phyloP scores from a whole-genome alignment of 2,329 filamentous ascomycete species.

The Colletotrichum sp. region DNA sequence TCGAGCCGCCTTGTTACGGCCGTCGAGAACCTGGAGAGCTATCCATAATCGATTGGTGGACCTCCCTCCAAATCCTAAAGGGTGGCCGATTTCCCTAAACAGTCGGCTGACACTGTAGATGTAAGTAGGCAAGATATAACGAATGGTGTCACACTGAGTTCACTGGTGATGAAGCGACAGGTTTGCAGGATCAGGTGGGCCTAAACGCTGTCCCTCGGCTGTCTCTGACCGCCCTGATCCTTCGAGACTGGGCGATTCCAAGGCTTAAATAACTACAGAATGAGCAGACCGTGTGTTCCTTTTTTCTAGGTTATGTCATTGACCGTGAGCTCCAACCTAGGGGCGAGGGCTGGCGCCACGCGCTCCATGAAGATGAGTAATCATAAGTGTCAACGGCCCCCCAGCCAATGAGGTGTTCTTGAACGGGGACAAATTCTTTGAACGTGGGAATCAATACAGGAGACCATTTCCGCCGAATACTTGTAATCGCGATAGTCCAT shows the following conservation, averaged over 20 bases:
- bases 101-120: neutral
- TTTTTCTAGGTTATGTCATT: neutral
- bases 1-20: no score
- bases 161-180: neutral
- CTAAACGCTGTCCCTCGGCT: neutral
- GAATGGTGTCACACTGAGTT: neutral
- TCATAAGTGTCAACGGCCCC: neutral
- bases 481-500: neutral
- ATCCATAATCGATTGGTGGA: neutral
- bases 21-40: neutral
- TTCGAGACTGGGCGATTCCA: neutral
- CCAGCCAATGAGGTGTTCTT: neutral
- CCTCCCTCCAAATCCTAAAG: neutral
- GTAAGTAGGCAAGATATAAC: neutral
- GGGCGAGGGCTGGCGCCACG: neutral
- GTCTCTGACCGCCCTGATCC: neutral
- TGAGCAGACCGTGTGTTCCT: neutral
- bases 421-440: neutral
- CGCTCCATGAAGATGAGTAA: neutral
- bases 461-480: neutral
- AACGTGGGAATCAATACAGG: neutral
- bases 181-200: neutral
- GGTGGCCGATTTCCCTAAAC: neutral
- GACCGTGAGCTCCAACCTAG: neutral
- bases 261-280: neutral